Evolutionary conservation across 2,329 filamentous ascomycete genomes (phyloP), one percentile per base, ranked within the genome.

Genomic region (Myriosclerotinia scirpicola): DNA sequence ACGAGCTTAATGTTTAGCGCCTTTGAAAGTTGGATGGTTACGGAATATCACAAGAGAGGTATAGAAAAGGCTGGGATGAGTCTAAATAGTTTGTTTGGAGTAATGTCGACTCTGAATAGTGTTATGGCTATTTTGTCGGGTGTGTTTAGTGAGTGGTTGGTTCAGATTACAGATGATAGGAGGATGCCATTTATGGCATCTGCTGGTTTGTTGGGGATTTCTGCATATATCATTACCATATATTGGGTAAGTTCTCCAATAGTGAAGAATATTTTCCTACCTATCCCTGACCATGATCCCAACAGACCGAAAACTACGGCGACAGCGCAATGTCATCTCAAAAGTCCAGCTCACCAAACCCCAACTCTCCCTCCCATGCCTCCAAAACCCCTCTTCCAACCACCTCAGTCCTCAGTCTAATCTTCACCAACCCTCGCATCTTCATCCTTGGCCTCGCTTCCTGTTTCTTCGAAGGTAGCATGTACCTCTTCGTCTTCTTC

Each of bases 401-500:
- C 44, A 5, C 55, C 12, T 65, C 64, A 36, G 68, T 67, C 30
- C 67, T 76, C 20, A 69, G 62, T 30, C 68, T 64, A 5, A 68
- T 74, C 54, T 64, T 76, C 58, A 73, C 74, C 70, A 80, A 84
- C 71, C 80, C 79, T 52, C 79, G 81, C 3, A 81, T 87, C 62
- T 73, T 85, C 22, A 79, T 82, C 2, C 77, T 88, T 5, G 80
- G 79, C 2, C 75, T 87, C 53, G 80, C 81, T 3, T 83, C 83
- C 5, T 85, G 81, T 67, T 81, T 85, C 73, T 87, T 87, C 71
- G 86, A 88, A 75, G 84, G 84, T 26, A 81, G 83, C 38, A 84
- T 87, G 79, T 87, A 87, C 72, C 79, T 88, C 14, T 87, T 87
- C 72, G 83, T 88, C 66, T 87, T 87, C 75, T 87, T 86, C 77